Evolutionary conservation across 495 filamentous ascomycete genomes (phyloP).

Genomic region (Trichoderma gamsii): DNA sequence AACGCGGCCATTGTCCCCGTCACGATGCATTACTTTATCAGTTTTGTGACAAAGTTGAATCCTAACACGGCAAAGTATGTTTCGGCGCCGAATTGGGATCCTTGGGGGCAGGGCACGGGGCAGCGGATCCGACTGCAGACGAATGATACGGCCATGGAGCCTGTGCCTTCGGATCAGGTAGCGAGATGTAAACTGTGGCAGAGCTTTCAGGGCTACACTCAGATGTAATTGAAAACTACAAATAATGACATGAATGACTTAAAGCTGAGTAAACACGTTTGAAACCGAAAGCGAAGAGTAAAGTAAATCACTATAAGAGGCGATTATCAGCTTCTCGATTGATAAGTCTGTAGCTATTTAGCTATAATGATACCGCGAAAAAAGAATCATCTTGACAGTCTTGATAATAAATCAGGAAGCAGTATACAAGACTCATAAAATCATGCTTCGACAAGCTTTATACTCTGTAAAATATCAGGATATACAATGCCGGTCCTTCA

Average conservation of each 20-base stretch:
- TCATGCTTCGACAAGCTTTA: neutral
- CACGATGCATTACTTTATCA: constrained; percentile 39
- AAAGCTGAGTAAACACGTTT: neutral
- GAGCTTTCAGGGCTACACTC: neutral
- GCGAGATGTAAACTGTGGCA: neutral
- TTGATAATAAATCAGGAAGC: too few relatives aligned
- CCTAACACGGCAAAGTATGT: constrained; percentile 25
- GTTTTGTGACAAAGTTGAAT: constrained; percentile 35
- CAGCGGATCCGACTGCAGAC: constrained; percentile 30
- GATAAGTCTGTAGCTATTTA: too few relatives aligned
- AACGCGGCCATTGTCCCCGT: constrained; percentile 30
- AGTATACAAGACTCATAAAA: neutral
- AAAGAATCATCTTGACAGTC: too few relatives aligned
- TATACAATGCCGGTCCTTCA: neutral
- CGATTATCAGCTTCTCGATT: neutral
- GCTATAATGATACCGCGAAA: too few relatives aligned
- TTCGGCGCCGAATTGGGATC: constrained; percentile 30
- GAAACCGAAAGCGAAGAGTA: neutral
- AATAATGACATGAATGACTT: neutral
- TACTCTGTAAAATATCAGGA: neutral
- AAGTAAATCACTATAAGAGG: neutral
- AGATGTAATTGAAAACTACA: neutral
- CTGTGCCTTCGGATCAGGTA: neutral
- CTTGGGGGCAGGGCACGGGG: constrained; percentile 23
- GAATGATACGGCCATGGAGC: constrained; percentile 19